phyloP scores from a whole-genome alignment of 305 asterid species.

The Ilex paraguariensis region DNA sequence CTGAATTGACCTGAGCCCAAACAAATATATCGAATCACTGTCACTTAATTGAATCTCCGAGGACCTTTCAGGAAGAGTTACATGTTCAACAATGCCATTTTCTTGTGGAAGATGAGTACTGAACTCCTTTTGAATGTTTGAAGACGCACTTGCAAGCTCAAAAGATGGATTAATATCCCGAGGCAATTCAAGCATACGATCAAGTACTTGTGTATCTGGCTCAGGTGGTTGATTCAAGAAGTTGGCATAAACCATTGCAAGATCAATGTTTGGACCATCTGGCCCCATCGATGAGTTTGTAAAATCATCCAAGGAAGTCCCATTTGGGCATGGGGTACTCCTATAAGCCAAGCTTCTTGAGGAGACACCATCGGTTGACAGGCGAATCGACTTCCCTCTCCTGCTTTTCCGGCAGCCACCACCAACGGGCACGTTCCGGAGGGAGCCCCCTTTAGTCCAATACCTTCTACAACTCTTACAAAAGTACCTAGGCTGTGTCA shows the following conservation, averaged over 20 bases:
- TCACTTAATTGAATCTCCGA: constrained; percentile 11
- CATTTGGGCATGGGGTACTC: neutral
- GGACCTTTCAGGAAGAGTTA: constrained; percentile 12
- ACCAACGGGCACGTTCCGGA: constrained; percentile 62
- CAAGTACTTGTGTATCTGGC: constrained; percentile 3
- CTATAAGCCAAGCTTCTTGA: constrained; percentile 7
- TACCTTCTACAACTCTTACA: constrained; percentile 72
- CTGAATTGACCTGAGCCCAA: constrained; percentile 24
- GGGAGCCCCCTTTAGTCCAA: constrained; percentile 83
- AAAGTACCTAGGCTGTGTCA: constrained; percentile 67
- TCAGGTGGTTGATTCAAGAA: constrained; percentile 36
- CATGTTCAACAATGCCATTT: constrained; percentile 16
- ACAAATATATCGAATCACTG: constrained; percentile 12
- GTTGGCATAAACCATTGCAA: constrained; percentile 53
- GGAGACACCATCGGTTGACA: constrained; percentile 9
- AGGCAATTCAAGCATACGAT: constrained; percentile 11
- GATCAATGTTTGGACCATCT: constrained; percentile 37
- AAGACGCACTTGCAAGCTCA: constrained; percentile 15
- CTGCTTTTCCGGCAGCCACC: too few species aligned
- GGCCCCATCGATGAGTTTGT: constrained; percentile 6
- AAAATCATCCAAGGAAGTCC: constrained; percentile 10
- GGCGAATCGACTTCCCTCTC: constrained; percentile 22
- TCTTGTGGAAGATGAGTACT: constrained; percentile 17
- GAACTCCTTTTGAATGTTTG: constrained; percentile 9
- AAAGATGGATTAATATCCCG: constrained; percentile 13